A percentile compares a stretch with the other conserved stretches of the same genome.
Conservation (phyloP, 2,329 filamentous ascomycete genomes). For the Apiospora pterosperma region DNA sequence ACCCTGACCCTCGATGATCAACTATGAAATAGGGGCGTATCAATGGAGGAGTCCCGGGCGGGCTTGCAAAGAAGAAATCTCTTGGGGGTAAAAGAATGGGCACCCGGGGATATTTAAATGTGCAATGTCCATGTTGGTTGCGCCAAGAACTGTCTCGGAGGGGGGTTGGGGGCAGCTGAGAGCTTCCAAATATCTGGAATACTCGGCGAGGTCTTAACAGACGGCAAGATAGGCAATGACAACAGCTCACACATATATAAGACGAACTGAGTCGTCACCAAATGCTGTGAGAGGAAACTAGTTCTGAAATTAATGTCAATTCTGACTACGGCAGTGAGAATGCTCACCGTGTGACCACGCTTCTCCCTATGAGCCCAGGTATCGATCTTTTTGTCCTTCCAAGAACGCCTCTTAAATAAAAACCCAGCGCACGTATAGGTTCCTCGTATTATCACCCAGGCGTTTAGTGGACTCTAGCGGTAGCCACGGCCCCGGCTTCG, state of each 20-base stretch:
- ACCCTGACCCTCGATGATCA: not conserved
- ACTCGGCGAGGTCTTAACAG: too few relatives aligned
- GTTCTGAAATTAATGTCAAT: not conserved
- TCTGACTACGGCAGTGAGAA: not conserved
- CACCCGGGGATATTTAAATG: not conserved
- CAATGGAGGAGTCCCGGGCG: too few relatives aligned
- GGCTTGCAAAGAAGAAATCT: too few relatives aligned
- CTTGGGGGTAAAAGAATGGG: not conserved
- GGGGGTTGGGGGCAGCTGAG: not conserved
- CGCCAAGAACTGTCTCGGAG: not conserved
- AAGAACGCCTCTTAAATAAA: not conserved
- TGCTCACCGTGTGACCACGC: not conserved
- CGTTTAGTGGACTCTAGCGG: constrained; percentile 24
- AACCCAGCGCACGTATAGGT: not conserved
- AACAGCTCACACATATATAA: not conserved
- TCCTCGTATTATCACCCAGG: not conserved
- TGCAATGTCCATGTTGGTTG: not conserved
- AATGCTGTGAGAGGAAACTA: not conserved
- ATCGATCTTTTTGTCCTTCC: not conserved
- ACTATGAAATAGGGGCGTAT: too few relatives aligned
- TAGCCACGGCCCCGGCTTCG: constrained; percentile 34
- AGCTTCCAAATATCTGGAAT: not conserved
- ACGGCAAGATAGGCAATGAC: not conserved
- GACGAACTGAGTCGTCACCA: not conserved
- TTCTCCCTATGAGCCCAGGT: not conserved